These are phyloP conservation scores for Celoporthe dispersa DNA, from an alignment of 2,329 filamentous ascomycete species.

Conservation along the genomic window DNA sequence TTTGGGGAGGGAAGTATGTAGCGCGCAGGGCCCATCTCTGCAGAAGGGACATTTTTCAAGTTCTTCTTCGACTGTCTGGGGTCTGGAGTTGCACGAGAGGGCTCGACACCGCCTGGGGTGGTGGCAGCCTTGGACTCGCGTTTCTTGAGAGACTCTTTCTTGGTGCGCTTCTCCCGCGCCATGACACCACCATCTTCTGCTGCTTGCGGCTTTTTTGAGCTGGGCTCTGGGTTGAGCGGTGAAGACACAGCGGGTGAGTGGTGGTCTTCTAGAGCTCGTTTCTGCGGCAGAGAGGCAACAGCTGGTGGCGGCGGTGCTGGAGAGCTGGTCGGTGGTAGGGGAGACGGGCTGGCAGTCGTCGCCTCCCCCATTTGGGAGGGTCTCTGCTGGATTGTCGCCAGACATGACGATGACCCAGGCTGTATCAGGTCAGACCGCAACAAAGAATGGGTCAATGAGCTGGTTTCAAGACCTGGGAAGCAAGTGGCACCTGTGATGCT, in stretches of 20 bases:
- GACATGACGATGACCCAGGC: constrained; percentile 16
- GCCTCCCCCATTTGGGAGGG: constrained; percentile 15
- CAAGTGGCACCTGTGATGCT: neutral
- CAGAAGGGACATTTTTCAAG: constrained; percentile 38
- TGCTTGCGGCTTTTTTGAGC: constrained; percentile 36
- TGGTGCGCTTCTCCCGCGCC: constrained; percentile 58
- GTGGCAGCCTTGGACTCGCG: constrained; percentile 62
- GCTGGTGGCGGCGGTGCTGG: constrained; percentile 33
- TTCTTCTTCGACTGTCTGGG: constrained; percentile 50
- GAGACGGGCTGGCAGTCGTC: neutral
- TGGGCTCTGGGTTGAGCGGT: constrained; percentile 72
- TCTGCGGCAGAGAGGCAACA: constrained; percentile 62
- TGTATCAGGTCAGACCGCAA: neutral
- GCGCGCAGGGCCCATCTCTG: constrained; percentile 57
- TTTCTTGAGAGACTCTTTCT: constrained; percentile 72
- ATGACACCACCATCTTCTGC: constrained; percentile 43
- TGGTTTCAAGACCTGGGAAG: neutral
- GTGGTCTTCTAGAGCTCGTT: constrained; percentile 69
- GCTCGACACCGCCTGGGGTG: constrained; percentile 45
- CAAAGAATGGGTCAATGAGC: neutral
- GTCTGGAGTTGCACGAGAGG: constrained; percentile 61
- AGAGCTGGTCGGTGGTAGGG: constrained; percentile 30
- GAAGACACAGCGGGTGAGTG: constrained; percentile 74
- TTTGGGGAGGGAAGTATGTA: constrained; percentile 69
- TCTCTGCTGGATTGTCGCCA: constrained; percentile 22